Evolutionary conservation across 1,139 yeast species (phyloP), one percentile per base, ranked within the genome.

Genomic region (Kluyveromyces sp.): DNA sequence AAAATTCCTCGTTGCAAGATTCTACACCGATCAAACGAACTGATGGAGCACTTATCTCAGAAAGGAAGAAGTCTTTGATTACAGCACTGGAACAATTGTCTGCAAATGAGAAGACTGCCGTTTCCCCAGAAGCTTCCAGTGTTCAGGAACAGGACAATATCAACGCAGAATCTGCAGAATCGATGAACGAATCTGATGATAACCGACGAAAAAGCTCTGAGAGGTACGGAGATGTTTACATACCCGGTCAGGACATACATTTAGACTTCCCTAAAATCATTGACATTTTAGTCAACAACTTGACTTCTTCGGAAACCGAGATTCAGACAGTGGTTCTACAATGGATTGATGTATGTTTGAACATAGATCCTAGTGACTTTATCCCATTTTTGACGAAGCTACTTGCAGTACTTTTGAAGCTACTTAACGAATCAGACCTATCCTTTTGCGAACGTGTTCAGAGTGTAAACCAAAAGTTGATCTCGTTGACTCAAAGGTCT

Each of bases 171-270:
- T 31, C 40, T 4, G 16, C 33, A 7, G 41, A 41, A 18, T 22
- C 31, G 6, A 19, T 30, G 15, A 30, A 35, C n/a, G 41, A 38
- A 22, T 31, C 39, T 9, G 16, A 38, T n/a, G 43, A 44, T 12
- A 38, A 18, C 12, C 8, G 32, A 3, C 42, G 41, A 12, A 18
- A 19, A 3, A 15, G 35, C 11, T 47, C 40, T 13, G 15, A 19
- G 39, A 61, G 68, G 22, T 65, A 69, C 44, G 82, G 78, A 18
- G 85, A 79, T 4, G 65, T 79, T 8, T 83, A 83, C 54, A 70
- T 82, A 15, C 86, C 86, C 3, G 96, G 96, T 0, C 96, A 88
- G 59, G 95, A 92, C 58, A 81, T 88, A 17, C 78, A 77, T 49
- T 74, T 92, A 40, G 94, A 89, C 63, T 87, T 80, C 56, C 78